A percentile compares a stretch with the other conserved stretches of the same genome.
Conservation (phyloP, 1,284 basidiomycete species). For the Leccinum subrobustum region DNA sequence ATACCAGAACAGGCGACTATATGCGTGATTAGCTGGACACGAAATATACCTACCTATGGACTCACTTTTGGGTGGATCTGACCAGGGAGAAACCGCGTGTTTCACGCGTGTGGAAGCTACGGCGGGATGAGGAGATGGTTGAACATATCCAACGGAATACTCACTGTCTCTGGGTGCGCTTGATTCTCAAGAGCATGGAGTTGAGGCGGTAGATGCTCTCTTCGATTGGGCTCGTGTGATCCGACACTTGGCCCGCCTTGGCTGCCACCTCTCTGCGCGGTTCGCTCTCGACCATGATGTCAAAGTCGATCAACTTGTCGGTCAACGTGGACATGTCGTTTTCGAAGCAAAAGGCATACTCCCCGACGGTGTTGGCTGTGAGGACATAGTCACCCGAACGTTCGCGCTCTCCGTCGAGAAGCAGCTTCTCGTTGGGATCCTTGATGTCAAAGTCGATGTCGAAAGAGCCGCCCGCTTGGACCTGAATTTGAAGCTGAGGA, state of each 20-base stretch:
- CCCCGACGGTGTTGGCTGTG: slow-evolving; percentile 90
- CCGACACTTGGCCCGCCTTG: slow-evolving; percentile 81
- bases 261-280: slow-evolving; percentile 81
- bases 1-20: slow-evolving; percentile 88
- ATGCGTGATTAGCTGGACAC: slow-evolving; percentile 26
- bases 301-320: slow-evolving; percentile 92
- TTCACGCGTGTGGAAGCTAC: slow-evolving; percentile 79
- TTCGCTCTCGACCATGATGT: slow-evolving; percentile 97
- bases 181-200: slow-evolving; percentile 82
- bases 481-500: slow-evolving; percentile 40
- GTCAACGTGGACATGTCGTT: slow-evolving; percentile 93
- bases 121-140: slow-evolving; percentile 12
- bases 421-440: slow-evolving; percentile 83
- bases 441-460: slow-evolving; percentile 95
- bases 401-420: slow-evolving; percentile 86
- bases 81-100: slow-evolving; percentile 80
- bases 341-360: slow-evolving; percentile 98
- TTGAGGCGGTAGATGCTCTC: slow-evolving; percentile 91
- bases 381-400: slow-evolving; percentile 97
- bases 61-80: slow-evolving; percentile 74
- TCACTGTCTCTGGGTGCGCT: slow-evolving; percentile 90
- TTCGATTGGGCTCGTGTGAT: slow-evolving; percentile 89
- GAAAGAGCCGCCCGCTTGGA: slow-evolving; percentile 96
- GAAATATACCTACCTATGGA: slow-evolving; percentile 10
- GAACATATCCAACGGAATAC: slow-evolving; percentile 15